These are phyloP conservation scores for Catunica adiposa DNA, from an alignment of 2,329 filamentous ascomycete species.

Conservation along the genomic window DNA sequence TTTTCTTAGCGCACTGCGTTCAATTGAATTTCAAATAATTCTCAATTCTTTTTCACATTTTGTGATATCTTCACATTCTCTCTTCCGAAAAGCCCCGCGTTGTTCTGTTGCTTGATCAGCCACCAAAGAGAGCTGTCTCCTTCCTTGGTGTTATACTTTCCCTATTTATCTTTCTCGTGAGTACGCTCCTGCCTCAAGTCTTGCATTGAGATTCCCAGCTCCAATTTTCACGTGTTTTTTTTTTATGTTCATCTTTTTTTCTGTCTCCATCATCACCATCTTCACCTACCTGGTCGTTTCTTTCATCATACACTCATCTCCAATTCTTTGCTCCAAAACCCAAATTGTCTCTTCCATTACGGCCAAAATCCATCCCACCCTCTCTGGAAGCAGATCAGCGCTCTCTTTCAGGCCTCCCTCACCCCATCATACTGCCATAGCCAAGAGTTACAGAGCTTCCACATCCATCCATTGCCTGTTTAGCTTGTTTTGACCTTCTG, in stretches of 20 bases:
- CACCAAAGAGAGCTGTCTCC: no score
- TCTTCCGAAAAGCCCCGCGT: background rate
- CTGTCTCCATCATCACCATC: background rate
- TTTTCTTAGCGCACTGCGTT: background rate
- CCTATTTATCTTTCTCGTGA: background rate
- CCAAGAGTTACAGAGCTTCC: no score
- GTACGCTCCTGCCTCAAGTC: background rate
- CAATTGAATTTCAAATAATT: background rate
- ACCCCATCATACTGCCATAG: no score
- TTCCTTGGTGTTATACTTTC: background rate
- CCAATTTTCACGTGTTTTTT: conserved; percentile 1
- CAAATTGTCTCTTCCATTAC: background rate
- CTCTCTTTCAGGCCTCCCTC: no score
- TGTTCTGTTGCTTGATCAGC: background rate
- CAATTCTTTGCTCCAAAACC: background rate
- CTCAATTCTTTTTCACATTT: background rate
- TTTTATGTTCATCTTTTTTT: background rate
- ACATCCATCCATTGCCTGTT: conserved; percentile 3
- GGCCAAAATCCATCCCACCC: conserved; percentile 2
- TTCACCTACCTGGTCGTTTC: background rate
- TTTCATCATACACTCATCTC: background rate
- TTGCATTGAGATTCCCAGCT: background rate
- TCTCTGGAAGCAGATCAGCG: background rate
- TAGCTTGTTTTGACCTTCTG: conserved; percentile 6
- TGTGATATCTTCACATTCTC: background rate